phyloP scores from a whole-genome alignment of 2,329 filamentous ascomycete genomes.

The Xylaria sp. region DNA sequence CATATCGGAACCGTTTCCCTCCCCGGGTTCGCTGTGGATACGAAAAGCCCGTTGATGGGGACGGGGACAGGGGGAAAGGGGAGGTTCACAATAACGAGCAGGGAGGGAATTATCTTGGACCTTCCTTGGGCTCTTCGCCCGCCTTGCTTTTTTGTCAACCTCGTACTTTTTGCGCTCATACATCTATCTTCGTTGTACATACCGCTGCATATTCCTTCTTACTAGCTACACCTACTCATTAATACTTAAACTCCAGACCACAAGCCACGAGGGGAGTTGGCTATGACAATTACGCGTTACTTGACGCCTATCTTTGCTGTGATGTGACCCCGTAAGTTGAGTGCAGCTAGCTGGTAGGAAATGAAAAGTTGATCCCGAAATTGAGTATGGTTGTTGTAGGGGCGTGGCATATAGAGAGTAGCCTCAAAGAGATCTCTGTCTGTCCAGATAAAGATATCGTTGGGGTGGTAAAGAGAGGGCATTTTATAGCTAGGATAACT shows the following conservation, averaged over 20 bases:
- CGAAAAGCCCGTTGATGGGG: conserved; percentile 8
- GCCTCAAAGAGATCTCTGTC: neutral
- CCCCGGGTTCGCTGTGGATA: conserved; percentile 19
- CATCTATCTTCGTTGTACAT: conserved; percentile 32
- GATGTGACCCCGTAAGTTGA: neutral
- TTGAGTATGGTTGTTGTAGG: neutral
- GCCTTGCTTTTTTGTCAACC: conserved; percentile 5
- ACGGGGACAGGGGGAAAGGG: neutral
- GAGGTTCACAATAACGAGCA: conserved; percentile 5
- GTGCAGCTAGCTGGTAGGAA: neutral
- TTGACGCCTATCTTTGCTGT: neutral
- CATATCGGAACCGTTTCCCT: conserved; percentile 13
- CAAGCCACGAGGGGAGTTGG: conserved; percentile 13
- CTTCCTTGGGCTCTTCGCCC: neutral
- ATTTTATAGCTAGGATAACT: neutral
- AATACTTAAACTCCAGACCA: conserved; percentile 31
- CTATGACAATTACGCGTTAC: conserved; percentile 11
- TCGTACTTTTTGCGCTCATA: conserved; percentile 7
- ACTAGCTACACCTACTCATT: conserved; percentile 35
- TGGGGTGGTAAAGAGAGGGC: no score
- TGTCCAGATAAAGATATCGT: neutral
- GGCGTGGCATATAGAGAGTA: neutral
- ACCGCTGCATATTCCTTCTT: conserved; percentile 31
- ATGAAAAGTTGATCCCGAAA: neutral
- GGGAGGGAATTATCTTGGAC: neutral